Percentiles rank a stretch among this genome's conserved stretches.
Conservation (phyloP, 352 stramenopile species). For the Vaucheria bursata region DNA sequence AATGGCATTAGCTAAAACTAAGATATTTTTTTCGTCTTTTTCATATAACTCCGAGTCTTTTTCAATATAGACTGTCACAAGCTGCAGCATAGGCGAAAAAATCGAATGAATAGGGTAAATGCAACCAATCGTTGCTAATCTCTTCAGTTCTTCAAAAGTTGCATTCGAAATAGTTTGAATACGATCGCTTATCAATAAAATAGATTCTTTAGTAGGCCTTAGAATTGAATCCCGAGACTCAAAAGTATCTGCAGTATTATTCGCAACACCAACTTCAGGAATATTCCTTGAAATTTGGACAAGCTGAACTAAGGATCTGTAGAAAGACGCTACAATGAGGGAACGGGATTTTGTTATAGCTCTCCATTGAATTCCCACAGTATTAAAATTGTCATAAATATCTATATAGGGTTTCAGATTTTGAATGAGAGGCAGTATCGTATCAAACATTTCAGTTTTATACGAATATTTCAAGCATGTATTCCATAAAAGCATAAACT, state of each 20-base stretch:
- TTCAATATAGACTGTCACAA: background rate
- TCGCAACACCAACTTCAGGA: background rate
- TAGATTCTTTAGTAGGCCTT: background rate
- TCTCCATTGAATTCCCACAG: background rate
- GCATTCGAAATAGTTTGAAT: background rate
- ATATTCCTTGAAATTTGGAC: background rate
- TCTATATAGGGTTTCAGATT: background rate
- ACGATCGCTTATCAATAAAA: background rate
- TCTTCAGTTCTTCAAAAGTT: background rate
- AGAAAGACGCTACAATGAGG: background rate
- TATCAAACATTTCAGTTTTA: slow-evolving; percentile 8
- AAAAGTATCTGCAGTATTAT: no score
- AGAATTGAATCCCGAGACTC: background rate
- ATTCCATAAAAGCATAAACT: slow-evolving; percentile 18
- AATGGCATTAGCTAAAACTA: no score
- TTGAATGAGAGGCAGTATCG: slow-evolving; percentile 9
- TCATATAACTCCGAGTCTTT: no score
- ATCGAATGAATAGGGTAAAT: background rate
- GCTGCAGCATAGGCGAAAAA: background rate
- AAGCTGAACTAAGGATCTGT: background rate
- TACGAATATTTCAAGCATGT: slow-evolving; percentile 20
- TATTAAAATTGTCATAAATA: background rate
- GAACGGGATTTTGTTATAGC: background rate
- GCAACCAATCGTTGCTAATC: background rate
- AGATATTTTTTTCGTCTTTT: no score